Evolutionary conservation across 2,329 filamentous ascomycete genomes (phyloP), one percentile per base, ranked within the genome.

Genomic region (Chalara sp.): DNA sequence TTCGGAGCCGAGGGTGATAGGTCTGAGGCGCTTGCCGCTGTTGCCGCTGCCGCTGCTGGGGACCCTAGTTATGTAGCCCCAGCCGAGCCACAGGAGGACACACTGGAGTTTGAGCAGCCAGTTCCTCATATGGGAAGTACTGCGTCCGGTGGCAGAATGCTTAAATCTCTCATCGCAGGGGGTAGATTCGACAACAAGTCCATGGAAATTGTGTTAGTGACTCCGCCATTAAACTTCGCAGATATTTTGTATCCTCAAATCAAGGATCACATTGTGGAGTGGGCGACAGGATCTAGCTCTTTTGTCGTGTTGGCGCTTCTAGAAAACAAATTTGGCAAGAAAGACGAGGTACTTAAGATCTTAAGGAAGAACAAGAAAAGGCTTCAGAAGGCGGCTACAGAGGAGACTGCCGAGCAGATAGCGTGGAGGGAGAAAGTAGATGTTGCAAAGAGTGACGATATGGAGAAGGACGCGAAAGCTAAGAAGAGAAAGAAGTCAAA

Each of bases 101-200:
- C 67, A 31, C 45, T 46, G n/a, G 50, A 45, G 32, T 50, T 54
- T 30, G 50, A 52, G 28, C 41, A 52, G 6, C 44, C 57, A 8
- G 46, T 48, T 31, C 54, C 56, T 32, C 85, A 89, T 64, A 75
- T 86, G 50, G 79, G 82, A 30, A 73, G 79, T 61, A 76, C 79
- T 37, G 65, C 81, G 0, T 76, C 76, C 59, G 86, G 83, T 40
- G 89, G 88, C 12, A 85, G 89, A 53, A 86, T 96, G 84, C 78
- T 97, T 62, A 96, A 96, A 73, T 86, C 86, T 0, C 79, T 99
- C 6, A 90, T 96, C 29, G 85, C 89, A 49, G 93, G 93, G 41
- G 93, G 95, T 30, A 84, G 83, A 52, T 99, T 87, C 65, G 89
- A 97, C 68, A 81, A 81, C 54, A 76, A 76, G 42, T 76, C 81